Base-by-base conservation (phyloP, 2,329 filamentous ascomycete genomes). In the Xylaria digitata region DNA sequence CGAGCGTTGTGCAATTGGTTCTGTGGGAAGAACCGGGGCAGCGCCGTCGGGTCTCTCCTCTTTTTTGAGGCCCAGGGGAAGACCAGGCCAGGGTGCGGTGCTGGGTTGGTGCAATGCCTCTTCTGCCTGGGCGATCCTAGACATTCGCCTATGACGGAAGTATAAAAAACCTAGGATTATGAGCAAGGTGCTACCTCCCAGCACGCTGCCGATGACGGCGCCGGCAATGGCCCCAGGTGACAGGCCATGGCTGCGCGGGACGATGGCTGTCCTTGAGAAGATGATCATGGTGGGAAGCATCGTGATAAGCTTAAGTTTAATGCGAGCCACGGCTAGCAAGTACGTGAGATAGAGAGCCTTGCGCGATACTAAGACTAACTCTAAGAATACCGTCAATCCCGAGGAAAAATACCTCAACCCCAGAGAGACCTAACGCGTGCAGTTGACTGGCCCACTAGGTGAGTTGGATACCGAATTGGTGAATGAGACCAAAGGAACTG, bases 161-260 rank as follows among this genome's bases (percentile, higher is more conserved):
- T 77, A 78, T 52, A 78, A 63, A 71, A 78, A 78, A 30, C 75
- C 74, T 42, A 77, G 59, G 55, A 78, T 61, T 50, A 78, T 62
- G 58, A 77, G 66, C 37, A 77, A 59, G 30, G 77, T 58, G 63
- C 69, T 65, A 9, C 75, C 75, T 55, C 75, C 76, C 40, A 77
- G 9, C 23, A 76, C 67, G 67, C 75, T 74, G 68, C 76, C 76
- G 53, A 78, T 67, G 40, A 78, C 76, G 46, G 73, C 73, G 23
- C 76, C 76, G 54, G 75, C 76, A 63, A 78, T 77, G 23, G 68
- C 75, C 45, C 76, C 76, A 11, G 73, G 61, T 21, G 75, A 75
- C 37, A 76, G 40, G 40, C 67, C 65, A 61, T 70, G 62, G 48
- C 69, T 72, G 61, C 76, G 75, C 61, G 70, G 70, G 55, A 57